phyloP scores from a whole-genome alignment of 1,284 basidiomycete species.

The Ustilago tritici region DNA sequence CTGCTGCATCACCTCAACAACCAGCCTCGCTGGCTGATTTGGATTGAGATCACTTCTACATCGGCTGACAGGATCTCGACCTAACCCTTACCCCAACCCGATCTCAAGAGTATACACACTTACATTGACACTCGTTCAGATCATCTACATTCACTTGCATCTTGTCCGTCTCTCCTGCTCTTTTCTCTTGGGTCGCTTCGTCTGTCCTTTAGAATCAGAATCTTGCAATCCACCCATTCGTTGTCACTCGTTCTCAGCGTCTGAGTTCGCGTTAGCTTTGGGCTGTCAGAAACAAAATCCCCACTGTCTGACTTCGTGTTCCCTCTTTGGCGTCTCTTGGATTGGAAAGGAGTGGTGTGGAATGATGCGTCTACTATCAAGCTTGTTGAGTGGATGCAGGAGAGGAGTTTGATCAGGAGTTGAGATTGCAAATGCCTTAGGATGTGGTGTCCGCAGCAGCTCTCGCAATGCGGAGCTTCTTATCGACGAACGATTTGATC shows the following conservation, averaged over 20 bases:
- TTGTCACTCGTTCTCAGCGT: neutral
- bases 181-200: constrained; percentile 5
- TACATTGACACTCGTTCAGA: neutral
- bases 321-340: neutral
- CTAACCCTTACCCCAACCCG: neutral
- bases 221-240: constrained; percentile 9
- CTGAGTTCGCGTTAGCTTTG: neutral
- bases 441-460: neutral
- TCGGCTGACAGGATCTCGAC: neutral
- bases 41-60: neutral
- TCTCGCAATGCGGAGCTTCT: constrained; percentile 10
- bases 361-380: no score
- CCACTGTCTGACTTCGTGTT: neutral
- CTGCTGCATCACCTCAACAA: constrained; percentile 1
- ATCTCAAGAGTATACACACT: neutral
- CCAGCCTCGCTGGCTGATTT: constrained; percentile 6
- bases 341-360: neutral
- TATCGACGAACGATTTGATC: constrained; percentile 32
- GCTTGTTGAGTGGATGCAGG: no score
- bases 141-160: constrained; percentile 5
- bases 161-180: constrained; percentile 7
- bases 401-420: neutral
- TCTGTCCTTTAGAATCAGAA: neutral
- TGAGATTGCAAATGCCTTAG: neutral
- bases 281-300: neutral